Conservation (phyloP, 148 eudicot genomes). For the Dysphania ambrosioides region DNA sequence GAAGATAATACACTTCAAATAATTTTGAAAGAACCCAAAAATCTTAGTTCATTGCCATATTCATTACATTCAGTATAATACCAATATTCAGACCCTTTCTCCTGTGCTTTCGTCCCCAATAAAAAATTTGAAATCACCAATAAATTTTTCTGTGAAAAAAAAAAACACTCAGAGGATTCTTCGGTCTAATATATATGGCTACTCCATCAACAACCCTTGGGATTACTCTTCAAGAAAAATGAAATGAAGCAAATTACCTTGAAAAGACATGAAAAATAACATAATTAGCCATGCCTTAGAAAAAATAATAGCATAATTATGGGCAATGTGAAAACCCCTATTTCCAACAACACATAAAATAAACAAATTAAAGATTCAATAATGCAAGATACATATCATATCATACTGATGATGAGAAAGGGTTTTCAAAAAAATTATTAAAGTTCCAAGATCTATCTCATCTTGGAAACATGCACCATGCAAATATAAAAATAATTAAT, state of each 20-base stretch:
- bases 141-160: neutral
- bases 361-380: constrained; percentile 15
- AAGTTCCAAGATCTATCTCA: constrained; percentile 28
- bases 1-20: neutral
- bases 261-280: neutral
- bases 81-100: neutral
- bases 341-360: constrained; percentile 29
- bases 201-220: constrained; percentile 3
- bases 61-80: too few species aligned
- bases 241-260: neutral
- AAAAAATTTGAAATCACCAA: too few species aligned
- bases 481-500: constrained; percentile 19
- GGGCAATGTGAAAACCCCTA: constrained; percentile 26
- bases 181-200: neutral
- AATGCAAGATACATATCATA: constrained; percentile 6
- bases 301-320: too few species aligned
- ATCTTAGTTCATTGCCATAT: neutral
- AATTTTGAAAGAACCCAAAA: neutral
- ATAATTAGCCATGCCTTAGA: constrained; percentile 8
- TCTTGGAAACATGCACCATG: constrained; percentile 47
- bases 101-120: too few species aligned
- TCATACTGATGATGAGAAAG: neutral
- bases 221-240: constrained; percentile 14
- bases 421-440: constrained; percentile 18
- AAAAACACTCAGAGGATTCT: constrained; percentile 17